Evolutionary conservation across 2,329 filamentous ascomycete genomes (phyloP), one percentile per base, ranked within the genome.

Genomic region (Sporothrix schenckii): DNA sequence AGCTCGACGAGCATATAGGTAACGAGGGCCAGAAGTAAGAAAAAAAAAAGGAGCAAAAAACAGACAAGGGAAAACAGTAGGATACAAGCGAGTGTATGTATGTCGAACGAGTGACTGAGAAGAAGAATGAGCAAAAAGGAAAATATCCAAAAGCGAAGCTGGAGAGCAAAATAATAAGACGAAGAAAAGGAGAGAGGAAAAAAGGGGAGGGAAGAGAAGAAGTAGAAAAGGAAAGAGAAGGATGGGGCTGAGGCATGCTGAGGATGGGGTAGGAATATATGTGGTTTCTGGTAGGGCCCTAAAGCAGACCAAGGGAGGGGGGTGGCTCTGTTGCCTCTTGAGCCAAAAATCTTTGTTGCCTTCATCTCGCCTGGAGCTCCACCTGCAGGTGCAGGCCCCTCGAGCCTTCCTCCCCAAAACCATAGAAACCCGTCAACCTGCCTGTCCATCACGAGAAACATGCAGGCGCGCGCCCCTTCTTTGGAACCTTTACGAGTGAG

Each of bases 31-130:
- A n/a, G 65, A n/a, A 27, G 21, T 27, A 16, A 9, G 50, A 50
- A 30, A 5, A 54, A n/a, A 56, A 68, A 67, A 53, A 34, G 16
- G 4, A 39, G 39, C 21, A 68, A 68, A 58, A 30, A 58, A 16
- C 41, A 41, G 13, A n/a, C 21, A 16, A 39, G 44, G 16, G 19
- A 50, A 69, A 58, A 21, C 41, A 24, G 61, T 41, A 69, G 30
- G 47, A 60, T 60, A 53, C 30, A 69, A 69, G 68, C 68, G 68
- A 69, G 68, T 69, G 68, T 69, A 63, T 41, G 39, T 63, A 9
- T 19, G 49, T 63, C 47, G 30, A 72, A 70, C 50, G 58, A 69
- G 68, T 54, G 60, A 69, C 60, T 69, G 50, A 52, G 61, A 69
- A 72, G 7, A 69, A 63, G 44, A 68, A 63, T 30, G 66, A 63